phyloP scores from a whole-genome alignment of 2,329 filamentous ascomycete genomes.

The Phoma sp. region DNA sequence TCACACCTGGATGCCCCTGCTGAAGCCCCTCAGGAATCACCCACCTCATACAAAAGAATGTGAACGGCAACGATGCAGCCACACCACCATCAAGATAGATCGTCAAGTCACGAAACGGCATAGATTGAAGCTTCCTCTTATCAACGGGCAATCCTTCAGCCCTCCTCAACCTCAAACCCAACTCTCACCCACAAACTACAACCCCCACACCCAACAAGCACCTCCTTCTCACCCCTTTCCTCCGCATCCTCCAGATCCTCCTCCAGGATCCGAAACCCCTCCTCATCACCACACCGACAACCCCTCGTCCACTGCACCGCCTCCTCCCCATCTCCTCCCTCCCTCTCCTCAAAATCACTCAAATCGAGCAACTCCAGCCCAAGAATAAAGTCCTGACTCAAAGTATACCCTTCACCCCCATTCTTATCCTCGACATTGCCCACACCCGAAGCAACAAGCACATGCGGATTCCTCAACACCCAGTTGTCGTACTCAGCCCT shows the following conservation, averaged over 20 bases:
- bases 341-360: slow-evolving; percentile 52
- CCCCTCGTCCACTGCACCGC: slow-evolving; percentile 55
- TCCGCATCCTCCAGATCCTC: slow-evolving; percentile 59
- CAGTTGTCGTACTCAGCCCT: slow-evolving; percentile 52
- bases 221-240: slow-evolving; percentile 61
- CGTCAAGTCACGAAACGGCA: too few species aligned
- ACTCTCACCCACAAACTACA: slow-evolving; percentile 70
- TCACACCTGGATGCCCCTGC: too few species aligned
- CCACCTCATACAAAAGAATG: too few species aligned
- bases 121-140: neutral
- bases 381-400: slow-evolving; percentile 42
- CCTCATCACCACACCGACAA: slow-evolving; percentile 65
- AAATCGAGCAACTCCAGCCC: slow-evolving; percentile 65
- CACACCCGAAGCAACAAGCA: neutral
- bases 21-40: too few species aligned
- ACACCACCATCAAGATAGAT: too few species aligned
- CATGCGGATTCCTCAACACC: slow-evolving; percentile 17
- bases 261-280: slow-evolving; percentile 62
- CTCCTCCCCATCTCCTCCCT: slow-evolving; percentile 7
- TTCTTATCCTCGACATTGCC: neutral
- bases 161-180: slow-evolving; percentile 60
- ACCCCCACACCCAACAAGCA: slow-evolving; percentile 65
- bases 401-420: neutral
- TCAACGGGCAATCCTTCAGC: slow-evolving; percentile 15
- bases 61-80: too few species aligned